Conservation (phyloP, 1,284 basidiomycete genomes). For the Melampsora americana region DNA sequence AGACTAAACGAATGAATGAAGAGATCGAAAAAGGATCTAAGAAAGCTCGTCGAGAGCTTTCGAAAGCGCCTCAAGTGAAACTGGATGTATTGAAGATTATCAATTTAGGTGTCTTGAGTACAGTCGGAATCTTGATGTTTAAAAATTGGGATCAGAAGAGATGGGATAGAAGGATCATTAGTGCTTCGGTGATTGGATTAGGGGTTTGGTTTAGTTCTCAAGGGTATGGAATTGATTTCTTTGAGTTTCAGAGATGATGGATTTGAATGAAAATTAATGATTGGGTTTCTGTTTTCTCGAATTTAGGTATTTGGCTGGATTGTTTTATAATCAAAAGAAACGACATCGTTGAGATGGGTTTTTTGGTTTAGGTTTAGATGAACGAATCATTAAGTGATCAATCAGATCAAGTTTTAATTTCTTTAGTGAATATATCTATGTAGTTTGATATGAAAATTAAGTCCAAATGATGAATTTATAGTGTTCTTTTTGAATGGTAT, state of each 20-base stretch:
- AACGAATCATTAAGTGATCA: too few relatives aligned
- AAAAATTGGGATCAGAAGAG: constrained; percentile 64
- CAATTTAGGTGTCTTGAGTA: constrained; percentile 9
- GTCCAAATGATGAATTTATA: too few relatives aligned
- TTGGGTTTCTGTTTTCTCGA: neutral
- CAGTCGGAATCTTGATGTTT: neutral
- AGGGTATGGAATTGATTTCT: constrained; percentile 59
- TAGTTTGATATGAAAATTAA: too few relatives aligned
- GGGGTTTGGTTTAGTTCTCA: constrained; percentile 67
- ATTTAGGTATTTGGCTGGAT: neutral
- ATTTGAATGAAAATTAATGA: neutral
- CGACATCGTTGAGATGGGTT: neutral
- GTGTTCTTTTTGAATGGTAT: too few relatives aligned
- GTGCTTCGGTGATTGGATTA: constrained; percentile 65
- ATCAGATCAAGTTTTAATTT: too few relatives aligned
- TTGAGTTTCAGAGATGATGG: neutral
- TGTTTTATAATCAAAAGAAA: constrained; percentile 5
- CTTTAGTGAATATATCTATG: too few relatives aligned
- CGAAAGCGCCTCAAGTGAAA: neutral
- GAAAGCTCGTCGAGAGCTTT: neutral
- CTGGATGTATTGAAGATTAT: neutral
- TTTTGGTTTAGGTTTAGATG: too few relatives aligned
- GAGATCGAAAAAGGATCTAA: neutral
- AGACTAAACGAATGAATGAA: neutral
- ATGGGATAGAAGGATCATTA: constrained; percentile 70